phyloP scores from a whole-genome alignment of 768 basidiomycete species.

The Lentinula sp. region DNA sequence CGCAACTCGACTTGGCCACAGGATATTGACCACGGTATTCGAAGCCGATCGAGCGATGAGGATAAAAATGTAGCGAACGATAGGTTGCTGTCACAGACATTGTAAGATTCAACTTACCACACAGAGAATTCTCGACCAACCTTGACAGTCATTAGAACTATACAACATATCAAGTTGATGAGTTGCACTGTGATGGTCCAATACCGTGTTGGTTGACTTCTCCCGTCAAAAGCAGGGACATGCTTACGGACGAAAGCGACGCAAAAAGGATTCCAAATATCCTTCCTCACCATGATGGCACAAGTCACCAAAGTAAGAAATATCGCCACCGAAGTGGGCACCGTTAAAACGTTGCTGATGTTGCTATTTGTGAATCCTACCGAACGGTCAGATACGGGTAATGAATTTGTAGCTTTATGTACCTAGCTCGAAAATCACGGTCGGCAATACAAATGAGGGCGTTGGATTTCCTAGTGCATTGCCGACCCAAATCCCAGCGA shows the following conservation, averaged over 20 bases:
- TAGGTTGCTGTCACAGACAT: not conserved
- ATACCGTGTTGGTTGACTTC: not conserved
- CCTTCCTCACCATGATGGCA: not conserved
- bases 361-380: conserved; percentile 2
- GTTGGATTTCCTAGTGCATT: not conserved
- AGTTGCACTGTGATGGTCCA: not conserved
- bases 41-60: not conserved
- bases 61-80: conserved; percentile 2
- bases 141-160: conserved; percentile 3
- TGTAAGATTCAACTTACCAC: not conserved
- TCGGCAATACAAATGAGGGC: conserved; percentile 2
- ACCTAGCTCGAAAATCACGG: conserved; percentile 3
- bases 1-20: conserved; percentile 2
- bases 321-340: conserved; percentile 1
- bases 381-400: too few relatives aligned
- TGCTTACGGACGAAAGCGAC: not conserved
- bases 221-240: not conserved
- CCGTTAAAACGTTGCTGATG: not conserved
- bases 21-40: conserved; percentile 1
- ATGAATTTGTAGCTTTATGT: too few relatives aligned
- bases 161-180: not conserved
- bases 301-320: conserved; percentile 1
- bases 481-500: not conserved
- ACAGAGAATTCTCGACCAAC: not conserved
- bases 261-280: conserved; percentile 2